Percentiles rank a stretch among this genome's conserved stretches.
These are phyloP conservation scores for Thielaviopsis punctulata DNA, from an alignment of 2,329 filamentous ascomycete genomes.

Conservation along the genomic window DNA sequence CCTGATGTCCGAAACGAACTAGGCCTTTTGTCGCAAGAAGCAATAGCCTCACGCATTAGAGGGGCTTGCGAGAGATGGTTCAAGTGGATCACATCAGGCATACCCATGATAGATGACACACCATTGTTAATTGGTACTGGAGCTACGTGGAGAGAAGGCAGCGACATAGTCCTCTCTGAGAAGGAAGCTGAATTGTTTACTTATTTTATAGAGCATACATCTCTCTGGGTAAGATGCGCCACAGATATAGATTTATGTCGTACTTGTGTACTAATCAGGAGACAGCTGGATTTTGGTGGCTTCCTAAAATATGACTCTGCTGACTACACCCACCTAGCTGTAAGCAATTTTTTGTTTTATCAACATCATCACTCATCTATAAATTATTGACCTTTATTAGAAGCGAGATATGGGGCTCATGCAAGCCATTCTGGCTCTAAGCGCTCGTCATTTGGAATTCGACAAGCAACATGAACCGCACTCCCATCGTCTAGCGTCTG, in stretches of 20 bases:
- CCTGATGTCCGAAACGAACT: not conserved
- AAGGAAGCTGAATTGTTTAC: not conserved
- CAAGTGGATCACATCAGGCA: not conserved
- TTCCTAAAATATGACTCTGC: not conserved
- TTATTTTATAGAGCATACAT: not conserved
- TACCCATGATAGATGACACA: not conserved
- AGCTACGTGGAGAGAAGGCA: not conserved
- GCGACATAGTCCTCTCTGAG: not conserved
- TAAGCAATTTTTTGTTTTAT: not conserved
- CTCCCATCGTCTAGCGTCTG: not conserved
- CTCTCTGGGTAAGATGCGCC: not conserved
- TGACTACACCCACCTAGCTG: not conserved
- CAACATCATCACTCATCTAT: not conserved
- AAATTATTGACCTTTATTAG: not conserved
- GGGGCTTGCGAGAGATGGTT: not conserved
- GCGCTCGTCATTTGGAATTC: not conserved
- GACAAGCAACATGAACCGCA: not conserved
- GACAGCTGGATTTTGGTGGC: not conserved
- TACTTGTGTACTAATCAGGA: not conserved
- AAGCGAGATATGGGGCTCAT: not conserved
- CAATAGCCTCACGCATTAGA: no score
- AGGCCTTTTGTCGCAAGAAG: not conserved
- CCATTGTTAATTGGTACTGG: no score
- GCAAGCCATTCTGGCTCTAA: not conserved
- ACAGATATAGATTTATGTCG: not conserved